These are phyloP conservation scores for Lathyrus sativus DNA, from an alignment of 306 rosid species.

Conservation along the genomic window DNA sequence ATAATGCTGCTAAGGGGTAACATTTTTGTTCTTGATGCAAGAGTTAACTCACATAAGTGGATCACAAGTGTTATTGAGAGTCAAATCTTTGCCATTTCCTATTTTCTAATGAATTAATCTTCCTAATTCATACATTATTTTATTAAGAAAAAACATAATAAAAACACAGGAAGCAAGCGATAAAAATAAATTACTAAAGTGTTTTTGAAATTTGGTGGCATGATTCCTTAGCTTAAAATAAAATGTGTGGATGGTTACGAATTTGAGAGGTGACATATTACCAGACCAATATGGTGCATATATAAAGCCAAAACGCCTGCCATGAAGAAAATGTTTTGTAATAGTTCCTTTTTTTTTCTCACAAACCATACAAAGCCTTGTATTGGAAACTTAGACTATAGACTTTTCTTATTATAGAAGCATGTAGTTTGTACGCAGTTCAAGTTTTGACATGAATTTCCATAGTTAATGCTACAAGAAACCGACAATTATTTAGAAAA, in stretches of 20 bases:
- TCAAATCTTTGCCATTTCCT: constrained; percentile 43
- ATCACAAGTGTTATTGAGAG: constrained; percentile 37
- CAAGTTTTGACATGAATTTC: too few relatives aligned
- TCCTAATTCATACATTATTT: constrained; percentile 39
- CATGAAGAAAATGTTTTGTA: constrained; percentile 28
- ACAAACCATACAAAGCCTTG: constrained; percentile 4
- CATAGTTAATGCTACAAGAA: too few relatives aligned
- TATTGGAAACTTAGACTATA: neutral
- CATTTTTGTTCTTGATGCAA: too few relatives aligned
- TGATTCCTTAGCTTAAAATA: constrained; percentile 29
- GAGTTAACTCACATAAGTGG: constrained; percentile 38
- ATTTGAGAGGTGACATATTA: constrained; percentile 20
- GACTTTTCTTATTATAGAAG: constrained; percentile 20
- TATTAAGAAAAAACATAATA: constrained; percentile 37
- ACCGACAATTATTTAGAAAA: too few relatives aligned
- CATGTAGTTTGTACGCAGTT: neutral
- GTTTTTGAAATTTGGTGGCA: constrained; percentile 40
- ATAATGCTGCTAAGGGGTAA: too few relatives aligned
- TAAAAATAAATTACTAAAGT: neutral
- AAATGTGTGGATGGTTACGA: constrained; percentile 37
- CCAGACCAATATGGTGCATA: constrained; percentile 32
- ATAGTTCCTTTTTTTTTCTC: constrained; percentile 8
- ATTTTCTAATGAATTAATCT: constrained; percentile 40
- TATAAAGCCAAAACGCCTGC: constrained; percentile 38
- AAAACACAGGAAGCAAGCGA: constrained; percentile 13